phyloP scores from a whole-genome alignment of 257 asterid species.

The Thymus quinquecostatus region DNA sequence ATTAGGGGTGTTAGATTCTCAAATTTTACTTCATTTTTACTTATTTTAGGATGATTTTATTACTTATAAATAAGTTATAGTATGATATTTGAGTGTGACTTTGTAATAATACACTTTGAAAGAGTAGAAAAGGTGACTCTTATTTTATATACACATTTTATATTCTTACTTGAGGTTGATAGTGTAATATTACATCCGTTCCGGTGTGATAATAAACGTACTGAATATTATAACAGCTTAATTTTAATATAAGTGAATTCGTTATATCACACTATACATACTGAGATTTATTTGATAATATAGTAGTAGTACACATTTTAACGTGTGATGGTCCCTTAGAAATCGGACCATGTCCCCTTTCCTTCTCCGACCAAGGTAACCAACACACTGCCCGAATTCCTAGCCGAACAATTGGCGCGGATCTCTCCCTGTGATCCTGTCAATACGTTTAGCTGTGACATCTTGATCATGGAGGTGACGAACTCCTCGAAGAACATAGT shows the following conservation, averaged over 20 bases:
- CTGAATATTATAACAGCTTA: no score
- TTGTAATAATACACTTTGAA: no score
- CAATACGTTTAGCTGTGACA: slow-evolving; percentile 67
- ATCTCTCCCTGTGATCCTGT: slow-evolving; percentile 68
- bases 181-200: no score
- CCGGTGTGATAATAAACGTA: no score
- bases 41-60: background rate
- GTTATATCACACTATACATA: no score
- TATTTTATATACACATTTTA: no score
- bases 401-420: slow-evolving; percentile 61
- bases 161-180: no score
- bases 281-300: no score
- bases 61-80: background rate
- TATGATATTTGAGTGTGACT: no score
- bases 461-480: slow-evolving; percentile 52
- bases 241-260: no score
- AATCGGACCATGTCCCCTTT: slow-evolving; percentile 33
- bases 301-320: no score
- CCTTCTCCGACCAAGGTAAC: slow-evolving; percentile 32
- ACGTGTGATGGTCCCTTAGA: slow-evolving; percentile 16
- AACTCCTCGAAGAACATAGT: slow-evolving; percentile 53
- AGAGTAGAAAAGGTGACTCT: no score
- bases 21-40: background rate
- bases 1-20: slow-evolving; percentile 2
- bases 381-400: slow-evolving; percentile 36